Evolutionary conservation across 768 basidiomycete genomes (phyloP).

Genomic region (Lactifluus pinguis): DNA sequence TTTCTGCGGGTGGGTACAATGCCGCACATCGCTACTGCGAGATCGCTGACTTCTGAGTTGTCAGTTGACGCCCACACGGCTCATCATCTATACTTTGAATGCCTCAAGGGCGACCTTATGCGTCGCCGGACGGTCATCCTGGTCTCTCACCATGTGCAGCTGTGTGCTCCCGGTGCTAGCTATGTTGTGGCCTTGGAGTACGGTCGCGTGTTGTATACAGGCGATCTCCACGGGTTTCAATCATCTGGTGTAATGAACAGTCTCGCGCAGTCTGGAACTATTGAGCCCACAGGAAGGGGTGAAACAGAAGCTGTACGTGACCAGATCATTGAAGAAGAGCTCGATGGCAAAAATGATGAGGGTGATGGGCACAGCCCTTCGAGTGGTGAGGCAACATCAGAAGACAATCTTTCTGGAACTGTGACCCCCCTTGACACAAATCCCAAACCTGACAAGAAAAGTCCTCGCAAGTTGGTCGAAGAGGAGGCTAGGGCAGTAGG

Average conservation of each 20-base stretch:
- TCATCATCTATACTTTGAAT: constrained; percentile 70
- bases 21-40: not conserved
- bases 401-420: constrained; percentile 37
- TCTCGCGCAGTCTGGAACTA: constrained; percentile 50
- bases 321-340: constrained; percentile 21
- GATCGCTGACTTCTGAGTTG: not conserved
- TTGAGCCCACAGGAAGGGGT: constrained; percentile 26
- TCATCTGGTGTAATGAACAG: constrained; percentile 55
- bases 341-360: constrained; percentile 14
- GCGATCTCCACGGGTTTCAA: constrained; percentile 54
- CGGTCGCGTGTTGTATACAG: constrained; percentile 70
- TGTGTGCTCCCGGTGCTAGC: constrained; percentile 69
- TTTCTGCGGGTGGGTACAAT: constrained; percentile 34
- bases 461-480: constrained; percentile 76
- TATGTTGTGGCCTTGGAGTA: constrained; percentile 82
- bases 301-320: constrained; percentile 32
- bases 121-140: constrained; percentile 75
- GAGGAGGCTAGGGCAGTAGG: constrained; percentile 46
- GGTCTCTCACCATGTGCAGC: constrained; percentile 90
- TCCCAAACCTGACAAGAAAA: constrained; percentile 34
- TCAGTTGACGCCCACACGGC: constrained; percentile 81
- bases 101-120: constrained; percentile 71
- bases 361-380: constrained; percentile 28
- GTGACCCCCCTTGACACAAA: constrained; percentile 28
- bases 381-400: constrained; percentile 22